A percentile compares a stretch with the other conserved stretches of the same genome.
These are phyloP conservation scores for Tylopilus plumbeoviolaceoides DNA, from an alignment of 768 basidiomycete species.

Conservation along the genomic window DNA sequence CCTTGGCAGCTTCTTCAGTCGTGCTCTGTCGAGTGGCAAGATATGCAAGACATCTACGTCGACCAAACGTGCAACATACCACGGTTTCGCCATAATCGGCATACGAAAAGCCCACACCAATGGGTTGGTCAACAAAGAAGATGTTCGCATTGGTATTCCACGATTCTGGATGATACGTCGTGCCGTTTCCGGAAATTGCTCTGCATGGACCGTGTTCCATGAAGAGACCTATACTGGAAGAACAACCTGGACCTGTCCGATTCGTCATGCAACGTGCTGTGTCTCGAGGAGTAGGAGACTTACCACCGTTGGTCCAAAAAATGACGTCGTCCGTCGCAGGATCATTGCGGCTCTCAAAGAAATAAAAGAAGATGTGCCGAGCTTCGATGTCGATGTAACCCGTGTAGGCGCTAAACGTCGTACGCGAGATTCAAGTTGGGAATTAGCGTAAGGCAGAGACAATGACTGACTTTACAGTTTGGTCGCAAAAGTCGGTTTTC, in stretches of 20 bases:
- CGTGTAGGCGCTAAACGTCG: constrained; percentile 45
- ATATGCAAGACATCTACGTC: not conserved
- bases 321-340: constrained; percentile 57
- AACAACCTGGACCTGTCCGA: constrained; percentile 44
- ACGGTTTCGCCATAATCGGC: constrained; percentile 41
- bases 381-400: constrained; percentile 67
- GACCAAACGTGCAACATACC: constrained; percentile 21
- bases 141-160: constrained; percentile 64
- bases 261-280: not conserved
- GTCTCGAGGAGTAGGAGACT: constrained; percentile 28
- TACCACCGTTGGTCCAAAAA: constrained; percentile 56
- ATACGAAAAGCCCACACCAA: constrained; percentile 45
- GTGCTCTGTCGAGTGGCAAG: constrained; percentile 40
- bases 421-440: not conserved
- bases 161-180: constrained; percentile 52
- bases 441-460: not conserved
- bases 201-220: constrained; percentile 78
- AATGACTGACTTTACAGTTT: constrained; percentile 34
- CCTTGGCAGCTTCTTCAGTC: constrained; percentile 63
- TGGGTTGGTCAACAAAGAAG: constrained; percentile 45
- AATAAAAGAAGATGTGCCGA: constrained; percentile 68
- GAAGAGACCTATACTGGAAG: constrained; percentile 60
- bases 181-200: constrained; percentile 46
- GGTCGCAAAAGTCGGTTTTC: constrained; percentile 37
- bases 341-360: constrained; percentile 64